A percentile compares a stretch with the other conserved stretches of the same genome.
Evolutionary conservation across 371 early-diverging fungal species (phyloP).

Genomic region (Lichtheimia corymbifera): DNA sequence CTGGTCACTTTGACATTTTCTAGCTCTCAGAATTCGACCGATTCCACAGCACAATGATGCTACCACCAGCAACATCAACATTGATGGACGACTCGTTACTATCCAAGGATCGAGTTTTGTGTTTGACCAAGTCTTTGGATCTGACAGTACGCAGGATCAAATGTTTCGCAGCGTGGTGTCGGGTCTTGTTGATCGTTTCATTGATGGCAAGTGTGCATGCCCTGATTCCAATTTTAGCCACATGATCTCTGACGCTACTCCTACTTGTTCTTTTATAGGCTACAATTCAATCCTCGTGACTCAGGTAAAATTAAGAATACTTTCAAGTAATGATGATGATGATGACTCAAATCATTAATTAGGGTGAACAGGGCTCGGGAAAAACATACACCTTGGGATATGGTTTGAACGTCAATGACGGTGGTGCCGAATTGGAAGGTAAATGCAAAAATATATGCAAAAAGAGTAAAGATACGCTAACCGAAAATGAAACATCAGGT

Average conservation of each 20-base stretch:
- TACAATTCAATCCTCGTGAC: conserved; percentile 10
- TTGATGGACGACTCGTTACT: conserved; percentile 4
- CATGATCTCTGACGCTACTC: background rate
- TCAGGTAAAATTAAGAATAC: conserved; percentile 4
- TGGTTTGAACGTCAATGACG: conserved; percentile 36
- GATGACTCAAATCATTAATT: background rate
- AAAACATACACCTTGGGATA: conserved; percentile 99
- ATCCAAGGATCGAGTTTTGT: conserved; percentile 52
- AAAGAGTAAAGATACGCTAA: background rate
- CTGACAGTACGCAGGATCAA: conserved; percentile 59
- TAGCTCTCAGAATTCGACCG: conserved; percentile 15
- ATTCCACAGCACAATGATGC: background rate
- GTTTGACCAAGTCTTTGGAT: conserved; percentile 78
- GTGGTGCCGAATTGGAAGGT: conserved; percentile 49
- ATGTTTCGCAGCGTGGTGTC: conserved; percentile 65
- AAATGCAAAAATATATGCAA: conserved; percentile 1
- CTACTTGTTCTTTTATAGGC: background rate
- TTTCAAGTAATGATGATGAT: background rate
- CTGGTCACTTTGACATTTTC: background rate
- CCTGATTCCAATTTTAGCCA: background rate
- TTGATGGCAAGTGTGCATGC: conserved; percentile 66
- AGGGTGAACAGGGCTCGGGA: conserved; percentile 92
- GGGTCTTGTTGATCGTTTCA: conserved; percentile 71
- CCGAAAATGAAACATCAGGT: conserved; percentile 44
- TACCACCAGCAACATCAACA: conserved; percentile 2